Evolutionary conservation across 1,284 basidiomycete species (phyloP).

Genomic region (Rhodofomes roseus): DNA sequence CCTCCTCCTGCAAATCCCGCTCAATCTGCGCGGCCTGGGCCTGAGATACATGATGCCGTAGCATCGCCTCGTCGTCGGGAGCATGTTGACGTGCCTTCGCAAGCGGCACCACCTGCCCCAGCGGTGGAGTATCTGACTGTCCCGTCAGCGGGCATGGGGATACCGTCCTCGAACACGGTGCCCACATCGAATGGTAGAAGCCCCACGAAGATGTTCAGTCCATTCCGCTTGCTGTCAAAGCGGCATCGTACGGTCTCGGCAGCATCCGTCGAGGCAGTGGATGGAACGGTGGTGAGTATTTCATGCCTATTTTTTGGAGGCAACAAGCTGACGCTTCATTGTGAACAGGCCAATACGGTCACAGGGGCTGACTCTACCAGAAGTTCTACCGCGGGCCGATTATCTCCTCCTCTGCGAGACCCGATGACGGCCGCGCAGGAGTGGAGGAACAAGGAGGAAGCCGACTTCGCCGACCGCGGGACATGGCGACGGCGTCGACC

Average conservation of each 20-base stretch:
- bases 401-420: conserved; percentile 59
- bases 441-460: conserved; percentile 57
- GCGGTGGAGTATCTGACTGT: neutral
- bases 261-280: conserved; percentile 69
- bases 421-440: conserved; percentile 57
- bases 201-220: conserved; percentile 46
- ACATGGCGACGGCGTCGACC: conserved; percentile 51
- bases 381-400: conserved; percentile 49
- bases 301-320: neutral
- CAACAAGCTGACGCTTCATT: neutral
- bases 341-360: conserved; percentile 59
- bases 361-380: conserved; percentile 70
- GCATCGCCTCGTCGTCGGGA: neutral
- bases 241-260: conserved; percentile 66
- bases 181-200: conserved; percentile 33
- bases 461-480: conserved; percentile 35
- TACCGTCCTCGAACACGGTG: conserved; percentile 10
- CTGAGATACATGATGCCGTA: neutral
- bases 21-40: conserved; percentile 9
- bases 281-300: conserved; percentile 66
- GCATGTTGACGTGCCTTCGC: conserved; percentile 1
- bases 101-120: neutral
- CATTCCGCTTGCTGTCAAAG: conserved; percentile 60
- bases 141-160: conserved; percentile 4
- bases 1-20: neutral